Percentiles rank a stretch among this genome's conserved stretches.
These are phyloP conservation scores for Exophiala calicioides DNA, from an alignment of 2,329 filamentous ascomycete species.

Conservation along the genomic window DNA sequence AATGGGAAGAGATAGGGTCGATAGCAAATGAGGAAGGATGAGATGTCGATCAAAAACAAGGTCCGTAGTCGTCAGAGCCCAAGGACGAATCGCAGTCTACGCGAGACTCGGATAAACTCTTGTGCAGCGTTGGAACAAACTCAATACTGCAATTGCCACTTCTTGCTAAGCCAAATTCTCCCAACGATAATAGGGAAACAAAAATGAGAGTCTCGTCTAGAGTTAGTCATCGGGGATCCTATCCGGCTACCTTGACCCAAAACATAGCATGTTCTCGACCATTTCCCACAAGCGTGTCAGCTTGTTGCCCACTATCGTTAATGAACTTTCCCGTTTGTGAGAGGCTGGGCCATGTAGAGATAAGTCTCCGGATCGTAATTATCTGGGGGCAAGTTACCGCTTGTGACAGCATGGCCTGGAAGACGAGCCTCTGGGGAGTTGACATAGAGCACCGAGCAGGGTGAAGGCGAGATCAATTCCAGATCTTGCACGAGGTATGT, in stretches of 20 bases:
- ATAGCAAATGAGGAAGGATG: not conserved
- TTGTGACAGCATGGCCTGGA: slow-evolving; percentile 2
- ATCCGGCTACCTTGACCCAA: too few relatives aligned
- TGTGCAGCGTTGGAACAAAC: too few relatives aligned
- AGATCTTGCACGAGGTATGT: slow-evolving; percentile 12
- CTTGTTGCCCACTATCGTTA: too few relatives aligned
- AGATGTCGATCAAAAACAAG: not conserved
- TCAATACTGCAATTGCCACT: too few relatives aligned
- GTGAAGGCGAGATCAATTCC: not conserved
- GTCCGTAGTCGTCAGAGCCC: slow-evolving; percentile 1
- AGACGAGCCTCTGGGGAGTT: not conserved
- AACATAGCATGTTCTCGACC: too few relatives aligned
- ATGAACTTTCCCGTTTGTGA: not conserved
- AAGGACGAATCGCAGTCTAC: not conserved
- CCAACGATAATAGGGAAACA: too few relatives aligned
- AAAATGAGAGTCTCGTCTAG: too few relatives aligned
- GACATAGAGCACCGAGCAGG: not conserved
- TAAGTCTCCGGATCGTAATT: slow-evolving; percentile 4
- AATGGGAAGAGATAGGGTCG: not conserved
- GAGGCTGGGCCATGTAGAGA: slow-evolving; percentile 2
- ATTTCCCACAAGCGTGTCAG: too few relatives aligned
- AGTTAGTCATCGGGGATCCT: too few relatives aligned
- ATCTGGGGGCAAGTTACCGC: not conserved
- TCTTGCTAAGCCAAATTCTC: too few relatives aligned
- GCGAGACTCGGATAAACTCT: too few relatives aligned